Conservation (phyloP, 2,329 filamentous ascomycete genomes). For the Hirsutella thompsonii region DNA sequence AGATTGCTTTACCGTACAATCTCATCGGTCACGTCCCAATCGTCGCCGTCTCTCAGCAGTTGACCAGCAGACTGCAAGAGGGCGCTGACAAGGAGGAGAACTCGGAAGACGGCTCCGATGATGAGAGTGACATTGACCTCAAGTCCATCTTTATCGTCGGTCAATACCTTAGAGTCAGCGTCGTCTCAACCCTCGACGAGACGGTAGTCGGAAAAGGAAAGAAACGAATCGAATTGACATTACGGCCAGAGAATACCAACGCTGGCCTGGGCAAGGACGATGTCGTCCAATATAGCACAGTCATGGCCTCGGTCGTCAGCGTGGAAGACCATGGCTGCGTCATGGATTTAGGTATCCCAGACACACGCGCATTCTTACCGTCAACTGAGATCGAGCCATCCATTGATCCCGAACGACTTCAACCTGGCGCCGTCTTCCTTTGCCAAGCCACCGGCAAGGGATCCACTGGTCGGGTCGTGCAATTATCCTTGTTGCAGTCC, state of each 20-base stretch:
- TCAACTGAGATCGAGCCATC: conserved; percentile 64
- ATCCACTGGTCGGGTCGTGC: conserved; percentile 69
- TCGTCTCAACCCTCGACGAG: conserved; percentile 65
- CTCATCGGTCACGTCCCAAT: conserved; percentile 80
- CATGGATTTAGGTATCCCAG: conserved; percentile 76
- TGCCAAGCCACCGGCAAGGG: conserved; percentile 68
- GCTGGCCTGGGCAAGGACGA: conserved; percentile 59
- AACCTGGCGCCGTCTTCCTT: conserved; percentile 74
- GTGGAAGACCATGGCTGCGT: conserved; percentile 93
- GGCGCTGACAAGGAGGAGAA: conserved; percentile 44
- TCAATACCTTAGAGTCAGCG: conserved; percentile 77
- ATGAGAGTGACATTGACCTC: conserved; percentile 53
- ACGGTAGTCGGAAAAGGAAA: conserved; percentile 49
- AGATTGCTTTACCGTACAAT: conserved; percentile 82
- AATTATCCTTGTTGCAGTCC: conserved; percentile 64
- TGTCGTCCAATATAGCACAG: conserved; percentile 58
- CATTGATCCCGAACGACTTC: conserved; percentile 53
- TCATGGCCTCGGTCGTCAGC: conserved; percentile 81
- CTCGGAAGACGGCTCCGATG: conserved; percentile 30
- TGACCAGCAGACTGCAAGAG: conserved; percentile 66
- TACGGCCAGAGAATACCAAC: conserved; percentile 71
- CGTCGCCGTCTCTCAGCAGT: conserved; percentile 73
- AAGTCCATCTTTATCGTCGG: conserved; percentile 66
- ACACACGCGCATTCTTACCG: conserved; percentile 70
- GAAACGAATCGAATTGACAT: conserved; percentile 75